A percentile compares a stretch with the other conserved stretches of the same genome.
These are phyloP conservation scores for Sisymbrium altissimum DNA, from an alignment of 345 rosid genomes.

Conservation along the genomic window DNA sequence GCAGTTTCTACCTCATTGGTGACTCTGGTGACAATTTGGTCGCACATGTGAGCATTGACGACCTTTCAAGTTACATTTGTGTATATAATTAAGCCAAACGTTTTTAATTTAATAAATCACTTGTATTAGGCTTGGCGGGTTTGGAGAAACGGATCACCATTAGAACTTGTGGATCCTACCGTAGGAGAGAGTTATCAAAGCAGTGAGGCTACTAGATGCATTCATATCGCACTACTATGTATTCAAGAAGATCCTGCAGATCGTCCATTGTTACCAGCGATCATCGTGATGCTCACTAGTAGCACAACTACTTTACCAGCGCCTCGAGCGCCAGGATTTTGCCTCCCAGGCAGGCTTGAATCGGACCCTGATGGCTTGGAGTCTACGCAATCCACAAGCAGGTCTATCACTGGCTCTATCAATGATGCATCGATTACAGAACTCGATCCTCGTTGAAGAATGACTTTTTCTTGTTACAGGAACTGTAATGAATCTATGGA, in stretches of 20 bases:
- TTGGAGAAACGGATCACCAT: background rate
- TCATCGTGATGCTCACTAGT: slow-evolving; percentile 38
- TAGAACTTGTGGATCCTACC: background rate
- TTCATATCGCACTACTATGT: slow-evolving; percentile 7
- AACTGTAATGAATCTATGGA: background rate
- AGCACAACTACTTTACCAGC: slow-evolving; percentile 23
- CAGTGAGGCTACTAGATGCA: background rate
- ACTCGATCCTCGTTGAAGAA: background rate
- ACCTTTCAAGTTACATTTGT: background rate
- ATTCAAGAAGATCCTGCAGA: slow-evolving; percentile 13
- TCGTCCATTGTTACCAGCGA: slow-evolving; percentile 24
- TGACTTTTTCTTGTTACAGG: background rate
- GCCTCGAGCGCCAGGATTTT: slow-evolving; percentile 32
- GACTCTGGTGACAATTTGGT: slow-evolving; percentile 1
- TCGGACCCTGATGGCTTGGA: background rate
- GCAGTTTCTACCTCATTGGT: background rate
- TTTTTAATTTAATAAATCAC: background rate
- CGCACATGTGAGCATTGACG: slow-evolving; percentile 34
- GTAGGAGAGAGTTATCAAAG: background rate
- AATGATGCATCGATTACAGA: slow-evolving; percentile 2
- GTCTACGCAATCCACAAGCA: background rate
- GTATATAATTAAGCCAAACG: too few species aligned
- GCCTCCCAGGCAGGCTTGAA: background rate
- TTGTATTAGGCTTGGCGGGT: slow-evolving; percentile 20
- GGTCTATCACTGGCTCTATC: background rate